Conservation (phyloP, 2,329 filamentous ascomycete species). For the Ophiostoma triangulosporum region DNA sequence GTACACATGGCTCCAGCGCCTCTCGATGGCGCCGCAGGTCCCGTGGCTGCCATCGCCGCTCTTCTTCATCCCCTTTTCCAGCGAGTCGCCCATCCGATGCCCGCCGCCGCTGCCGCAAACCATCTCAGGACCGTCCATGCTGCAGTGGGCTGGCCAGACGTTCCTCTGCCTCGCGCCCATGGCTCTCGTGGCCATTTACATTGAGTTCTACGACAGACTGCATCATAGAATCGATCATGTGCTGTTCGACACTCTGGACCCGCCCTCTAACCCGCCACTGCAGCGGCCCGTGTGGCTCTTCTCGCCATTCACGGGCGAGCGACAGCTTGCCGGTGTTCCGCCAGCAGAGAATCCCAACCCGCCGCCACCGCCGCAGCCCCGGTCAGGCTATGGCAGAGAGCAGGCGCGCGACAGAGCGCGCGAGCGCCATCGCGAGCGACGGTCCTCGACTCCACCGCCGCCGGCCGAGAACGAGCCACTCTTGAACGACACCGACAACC, state of each 20-base stretch:
- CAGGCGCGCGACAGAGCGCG: not conserved
- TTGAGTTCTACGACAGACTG: slow-evolving; percentile 24
- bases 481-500: not conserved
- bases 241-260: slow-evolving; percentile 28
- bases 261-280: slow-evolving; percentile 9
- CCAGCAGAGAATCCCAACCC: not conserved
- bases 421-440: not conserved
- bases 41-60: slow-evolving; percentile 29
- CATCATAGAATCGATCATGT: slow-evolving; percentile 24
- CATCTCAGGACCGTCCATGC: slow-evolving; percentile 25
- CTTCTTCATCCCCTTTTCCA: slow-evolving; percentile 44
- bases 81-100: slow-evolving; percentile 32
- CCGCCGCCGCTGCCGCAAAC: slow-evolving; percentile 29
- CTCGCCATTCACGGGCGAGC: not conserved
- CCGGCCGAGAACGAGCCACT: slow-evolving; percentile 4
- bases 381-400: not conserved
- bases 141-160: slow-evolving; percentile 29
- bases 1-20: slow-evolving; percentile 37
- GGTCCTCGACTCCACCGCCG: slow-evolving; percentile 2
- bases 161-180: slow-evolving; percentile 34
- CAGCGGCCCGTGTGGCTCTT: not conserved
- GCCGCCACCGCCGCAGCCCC: not conserved
- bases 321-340: slow-evolving; percentile 7
- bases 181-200: slow-evolving; percentile 30
- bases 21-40: slow-evolving; percentile 31